Conservation (phyloP, 139 green algal species). For the Chlorokybus atmophyticus region DNA sequence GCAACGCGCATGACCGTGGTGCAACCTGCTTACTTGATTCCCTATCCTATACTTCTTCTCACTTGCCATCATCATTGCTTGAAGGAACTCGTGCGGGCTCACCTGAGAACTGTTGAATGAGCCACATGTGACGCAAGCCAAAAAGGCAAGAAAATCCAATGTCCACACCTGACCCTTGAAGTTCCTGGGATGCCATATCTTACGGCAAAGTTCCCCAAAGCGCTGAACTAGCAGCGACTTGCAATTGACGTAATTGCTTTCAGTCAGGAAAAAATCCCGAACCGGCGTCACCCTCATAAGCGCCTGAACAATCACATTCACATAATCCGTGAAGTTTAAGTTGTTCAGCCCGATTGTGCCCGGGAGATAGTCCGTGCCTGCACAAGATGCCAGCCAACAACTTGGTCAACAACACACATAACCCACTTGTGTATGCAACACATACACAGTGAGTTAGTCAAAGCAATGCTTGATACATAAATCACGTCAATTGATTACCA, state of each 20-base stretch:
- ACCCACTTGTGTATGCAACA: too few species aligned
- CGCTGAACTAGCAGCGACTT: slow-evolving; percentile 51
- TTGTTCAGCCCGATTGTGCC: slow-evolving; percentile 86
- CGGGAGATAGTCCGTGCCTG: slow-evolving; percentile 68
- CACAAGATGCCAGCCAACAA: too few species aligned
- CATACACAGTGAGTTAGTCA: too few species aligned
- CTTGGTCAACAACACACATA: too few species aligned
- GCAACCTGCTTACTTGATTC: too few species aligned
- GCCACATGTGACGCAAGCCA: too few species aligned
- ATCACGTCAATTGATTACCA: too few species aligned
- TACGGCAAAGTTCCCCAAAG: slow-evolving; percentile 85
- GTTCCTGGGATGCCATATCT: slow-evolving; percentile 86
- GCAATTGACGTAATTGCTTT: slow-evolving; percentile 51
- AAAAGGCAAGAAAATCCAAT: too few species aligned
- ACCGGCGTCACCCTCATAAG: slow-evolving; percentile 27
- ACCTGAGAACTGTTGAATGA: slow-evolving; percentile 19
- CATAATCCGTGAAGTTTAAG: slow-evolving; percentile 86
- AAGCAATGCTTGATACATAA: too few species aligned
- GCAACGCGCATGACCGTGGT: too few species aligned
- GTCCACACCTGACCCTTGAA: slow-evolving; percentile 73
- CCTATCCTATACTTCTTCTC: slow-evolving; percentile 76
- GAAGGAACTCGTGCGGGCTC: slow-evolving; percentile 92
- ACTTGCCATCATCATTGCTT: slow-evolving; percentile 65
- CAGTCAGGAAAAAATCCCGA: slow-evolving; percentile 79
- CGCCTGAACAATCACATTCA: slow-evolving; percentile 69